Conservation (phyloP, 2,329 filamentous ascomycete genomes). For the Ophiostoma populinum region DNA sequence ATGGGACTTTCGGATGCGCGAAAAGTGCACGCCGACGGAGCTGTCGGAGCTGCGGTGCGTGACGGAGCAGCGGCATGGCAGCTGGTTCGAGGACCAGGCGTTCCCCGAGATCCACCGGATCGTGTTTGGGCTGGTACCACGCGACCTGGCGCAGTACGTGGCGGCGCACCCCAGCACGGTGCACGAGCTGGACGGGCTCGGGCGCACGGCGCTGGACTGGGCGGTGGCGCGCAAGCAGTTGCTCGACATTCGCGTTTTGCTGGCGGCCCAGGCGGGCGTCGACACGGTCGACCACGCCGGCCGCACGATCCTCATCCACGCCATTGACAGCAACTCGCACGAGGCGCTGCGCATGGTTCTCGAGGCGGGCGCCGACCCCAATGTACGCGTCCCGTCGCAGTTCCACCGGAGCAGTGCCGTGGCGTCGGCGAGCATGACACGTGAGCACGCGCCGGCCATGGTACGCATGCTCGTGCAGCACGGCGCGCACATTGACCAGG, state of each 20-base stretch:
- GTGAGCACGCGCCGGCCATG: not conserved
- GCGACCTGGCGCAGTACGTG: not conserved
- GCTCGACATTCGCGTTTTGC: not conserved
- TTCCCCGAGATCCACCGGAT: not conserved
- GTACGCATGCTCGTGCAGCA: not conserved
- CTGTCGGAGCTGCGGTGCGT: not conserved
- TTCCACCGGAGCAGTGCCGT: not conserved
- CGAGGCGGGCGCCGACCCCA: not conserved
- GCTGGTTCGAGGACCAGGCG: not conserved
- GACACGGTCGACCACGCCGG: not conserved
- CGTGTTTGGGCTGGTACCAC: not conserved
- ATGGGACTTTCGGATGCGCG: not conserved
- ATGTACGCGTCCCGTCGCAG: not conserved
- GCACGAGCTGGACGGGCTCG: not conserved
- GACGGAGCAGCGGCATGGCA: not conserved
- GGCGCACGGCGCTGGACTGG: not conserved
- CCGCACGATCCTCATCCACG: not conserved
- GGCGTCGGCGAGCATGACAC: not conserved
- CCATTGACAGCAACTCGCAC: not conserved
- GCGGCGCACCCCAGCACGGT: not conserved
- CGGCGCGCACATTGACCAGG: not conserved
- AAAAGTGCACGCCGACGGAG: not conserved
- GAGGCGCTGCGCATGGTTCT: not conserved
- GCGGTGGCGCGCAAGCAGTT: conserved; percentile 1
- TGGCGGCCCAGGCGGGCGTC: not conserved